These are phyloP conservation scores for Tetraselmis striata DNA, from an alignment of 139 green algal genomes.

Conservation along the genomic window DNA sequence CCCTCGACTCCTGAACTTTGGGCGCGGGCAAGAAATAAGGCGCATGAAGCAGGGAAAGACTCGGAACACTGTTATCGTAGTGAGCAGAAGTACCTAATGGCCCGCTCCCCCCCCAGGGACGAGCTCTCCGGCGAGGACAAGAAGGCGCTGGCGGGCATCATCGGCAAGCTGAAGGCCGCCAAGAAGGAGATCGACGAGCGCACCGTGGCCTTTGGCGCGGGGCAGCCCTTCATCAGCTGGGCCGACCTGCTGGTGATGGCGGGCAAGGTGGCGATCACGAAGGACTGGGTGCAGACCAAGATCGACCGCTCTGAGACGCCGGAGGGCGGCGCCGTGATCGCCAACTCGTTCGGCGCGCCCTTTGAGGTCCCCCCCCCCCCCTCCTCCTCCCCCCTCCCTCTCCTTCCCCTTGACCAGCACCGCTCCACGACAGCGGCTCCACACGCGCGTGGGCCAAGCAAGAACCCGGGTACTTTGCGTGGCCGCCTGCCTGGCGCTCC, in stretches of 20 bases:
- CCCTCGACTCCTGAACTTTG: too few relatives aligned
- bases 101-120: too few relatives aligned
- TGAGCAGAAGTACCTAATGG: too few relatives aligned
- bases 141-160: constrained; percentile 39
- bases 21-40: too few relatives aligned
- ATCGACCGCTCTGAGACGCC: not conserved
- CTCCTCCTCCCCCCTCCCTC: not conserved
- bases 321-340: constrained; percentile 38
- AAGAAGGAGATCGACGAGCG: constrained; percentile 59
- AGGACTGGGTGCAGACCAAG: not conserved
- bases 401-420: too few relatives aligned
- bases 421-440: too few relatives aligned
- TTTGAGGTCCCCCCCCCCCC: constrained; percentile 7
- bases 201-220: constrained; percentile 14
- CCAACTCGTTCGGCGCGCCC: constrained; percentile 27
- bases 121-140: constrained; percentile 68
- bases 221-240: constrained; percentile 54
- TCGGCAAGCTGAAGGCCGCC: constrained; percentile 45
- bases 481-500: too few relatives aligned
- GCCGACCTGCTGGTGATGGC: constrained; percentile 50
- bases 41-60: too few relatives aligned
- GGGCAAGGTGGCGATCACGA: constrained; percentile 25
- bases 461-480: too few relatives aligned
- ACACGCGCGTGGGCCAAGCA: too few relatives aligned
- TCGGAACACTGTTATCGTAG: too few relatives aligned